Evolutionary conservation across 495 filamentous ascomycete species (phyloP), one percentile per base, ranked within the genome.

Genomic region (Xylaria scruposa): DNA sequence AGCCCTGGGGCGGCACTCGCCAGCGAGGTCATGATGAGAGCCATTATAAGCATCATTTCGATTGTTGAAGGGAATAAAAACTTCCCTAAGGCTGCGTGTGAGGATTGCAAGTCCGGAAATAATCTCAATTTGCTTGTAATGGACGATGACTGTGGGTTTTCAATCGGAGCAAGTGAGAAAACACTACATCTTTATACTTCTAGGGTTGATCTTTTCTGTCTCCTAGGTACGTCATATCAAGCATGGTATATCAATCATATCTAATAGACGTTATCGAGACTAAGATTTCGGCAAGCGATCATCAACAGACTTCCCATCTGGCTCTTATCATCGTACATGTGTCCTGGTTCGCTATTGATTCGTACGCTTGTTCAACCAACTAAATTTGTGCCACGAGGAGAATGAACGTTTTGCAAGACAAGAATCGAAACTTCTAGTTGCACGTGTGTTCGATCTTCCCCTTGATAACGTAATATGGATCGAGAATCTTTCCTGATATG

Each of bases 31-130:
- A 49, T 40, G 53, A 67, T 17, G 12, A 71, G 38, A 67, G 42
- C 31, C 60, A 4, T 15, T 15, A 51, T 21, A 3, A 54, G 47
- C 70, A 49, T 40, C 61, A 71, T 71, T 31, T 71, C 15, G 47
- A 24, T 6, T 63, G 29, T 17, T 36, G 3, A n/a, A n/a, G 6
- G 17, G 21, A 46, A 21, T 6, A 6, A 17, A 36, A 31, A 59
- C 1, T 9, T 0, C 17, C 47, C 5, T 13, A 19, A 26, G 6
- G n/a, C 19, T 44, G 31, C 1, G 13, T 9, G 12, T 70, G 58
- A 19, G 6, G 17, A 12, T 63, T 24, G 15, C 13, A 33, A 4
- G 13, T 31, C 42, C 9, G 12, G 24, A 17, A 26, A 24, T 0
- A 24, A 13, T 38, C 1, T 44, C 2, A 21, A 38, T 0, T 29